phyloP scores from a whole-genome alignment of 148 eudicot species.

The Polygonum aviculare region DNA sequence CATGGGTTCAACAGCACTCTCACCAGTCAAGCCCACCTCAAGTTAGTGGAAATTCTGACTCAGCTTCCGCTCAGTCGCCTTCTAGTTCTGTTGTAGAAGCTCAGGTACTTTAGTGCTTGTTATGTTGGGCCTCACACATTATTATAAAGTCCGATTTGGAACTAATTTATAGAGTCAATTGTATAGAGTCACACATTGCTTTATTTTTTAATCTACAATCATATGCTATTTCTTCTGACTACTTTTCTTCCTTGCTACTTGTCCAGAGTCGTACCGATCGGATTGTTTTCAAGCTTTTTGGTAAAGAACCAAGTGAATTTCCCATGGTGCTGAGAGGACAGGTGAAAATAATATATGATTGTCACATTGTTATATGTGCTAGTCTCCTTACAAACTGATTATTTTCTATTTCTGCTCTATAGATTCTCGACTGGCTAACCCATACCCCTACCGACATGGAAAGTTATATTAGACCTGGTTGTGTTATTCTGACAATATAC shows the following conservation, averaged over 20 bases:
- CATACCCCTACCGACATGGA: constrained; percentile 88
- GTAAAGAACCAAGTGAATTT: constrained; percentile 82
- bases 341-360: constrained; percentile 27
- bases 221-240: background rate
- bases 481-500: constrained; percentile 69
- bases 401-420: constrained; percentile 15
- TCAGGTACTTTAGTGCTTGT: constrained; percentile 32
- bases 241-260: constrained; percentile 5
- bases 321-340: constrained; percentile 67
- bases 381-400: background rate
- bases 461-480: constrained; percentile 93
- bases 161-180: background rate
- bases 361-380: constrained; percentile 9
- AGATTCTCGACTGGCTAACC: constrained; percentile 77
- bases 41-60: constrained; percentile 68
- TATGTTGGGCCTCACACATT: background rate
- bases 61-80: constrained; percentile 59
- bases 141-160: background rate
- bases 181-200: too few species aligned
- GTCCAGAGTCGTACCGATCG: constrained; percentile 82
- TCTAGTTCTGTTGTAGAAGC: constrained; percentile 84
- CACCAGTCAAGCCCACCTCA: constrained; percentile 69
- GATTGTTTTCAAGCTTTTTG: constrained; percentile 75
- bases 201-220: background rate
- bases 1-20: constrained; percentile 42